A percentile compares a stretch with the other conserved stretches of the same genome.
These are phyloP conservation scores for Arthrobotrys iridis DNA, from an alignment of 2,329 filamentous ascomycete species.

Conservation along the genomic window DNA sequence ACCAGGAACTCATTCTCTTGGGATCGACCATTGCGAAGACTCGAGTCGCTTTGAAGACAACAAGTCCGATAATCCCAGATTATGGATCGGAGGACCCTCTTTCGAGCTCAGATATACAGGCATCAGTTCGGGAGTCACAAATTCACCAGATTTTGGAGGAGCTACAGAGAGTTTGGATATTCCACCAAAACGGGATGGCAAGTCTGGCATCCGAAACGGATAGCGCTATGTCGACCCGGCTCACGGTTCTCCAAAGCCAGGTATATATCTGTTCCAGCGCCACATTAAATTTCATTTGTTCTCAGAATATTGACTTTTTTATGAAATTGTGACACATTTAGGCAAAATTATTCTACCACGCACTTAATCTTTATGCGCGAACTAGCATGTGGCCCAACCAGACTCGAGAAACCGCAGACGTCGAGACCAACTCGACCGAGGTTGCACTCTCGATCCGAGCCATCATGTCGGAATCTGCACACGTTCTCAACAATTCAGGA, in stretches of 20 bases:
- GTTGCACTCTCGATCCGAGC: slow-evolving; percentile 64
- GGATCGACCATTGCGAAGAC: slow-evolving; percentile 51
- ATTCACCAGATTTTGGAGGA: slow-evolving; percentile 46
- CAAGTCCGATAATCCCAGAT: slow-evolving; percentile 52
- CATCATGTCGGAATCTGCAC: slow-evolving; percentile 59
- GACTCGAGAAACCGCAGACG: slow-evolving; percentile 63
- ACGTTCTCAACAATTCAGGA: slow-evolving; percentile 57
- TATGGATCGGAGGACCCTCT: slow-evolving; percentile 50
- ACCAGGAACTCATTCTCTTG: slow-evolving; percentile 57
- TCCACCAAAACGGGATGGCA: slow-evolving; percentile 47
- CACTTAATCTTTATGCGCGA: slow-evolving; percentile 66
- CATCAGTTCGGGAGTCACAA: slow-evolving; percentile 39
- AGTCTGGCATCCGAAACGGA: slow-evolving; percentile 53
- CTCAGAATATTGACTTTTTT: slow-evolving; percentile 58
- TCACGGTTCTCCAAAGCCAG: slow-evolving; percentile 60
- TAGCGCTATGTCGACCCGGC: slow-evolving; percentile 40
- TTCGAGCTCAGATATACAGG: slow-evolving; percentile 37
- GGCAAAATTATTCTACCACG: slow-evolving; percentile 65
- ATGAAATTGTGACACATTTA: slow-evolving; percentile 54
- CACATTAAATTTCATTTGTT: slow-evolving; percentile 59
- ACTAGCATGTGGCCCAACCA: slow-evolving; percentile 68
- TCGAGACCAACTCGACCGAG: slow-evolving; percentile 63
- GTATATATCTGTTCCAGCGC: slow-evolving; percentile 60
- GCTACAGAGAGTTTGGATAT: slow-evolving; percentile 43
- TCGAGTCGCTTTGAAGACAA: slow-evolving; percentile 32